Percentiles rank a stretch among this genome's conserved stretches.
Conservation (phyloP, 352 stramenopile species). For the Phytophthora citricola region DNA sequence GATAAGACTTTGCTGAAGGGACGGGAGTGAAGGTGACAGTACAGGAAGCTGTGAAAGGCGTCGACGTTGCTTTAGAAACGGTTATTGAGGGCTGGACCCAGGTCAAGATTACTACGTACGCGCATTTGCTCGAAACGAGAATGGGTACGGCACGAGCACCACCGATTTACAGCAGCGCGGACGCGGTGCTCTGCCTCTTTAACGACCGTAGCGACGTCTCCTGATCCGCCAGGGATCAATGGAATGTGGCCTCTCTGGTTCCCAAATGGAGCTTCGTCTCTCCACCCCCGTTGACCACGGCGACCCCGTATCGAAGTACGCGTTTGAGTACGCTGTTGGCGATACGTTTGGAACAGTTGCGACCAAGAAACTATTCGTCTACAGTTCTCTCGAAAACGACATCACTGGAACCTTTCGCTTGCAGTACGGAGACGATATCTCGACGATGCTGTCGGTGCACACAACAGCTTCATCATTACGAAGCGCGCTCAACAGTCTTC, state of each 20-base stretch:
- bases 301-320: constrained; percentile 51
- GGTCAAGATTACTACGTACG: constrained; percentile 67
- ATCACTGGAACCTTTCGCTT: constrained; percentile 71
- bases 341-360: constrained; percentile 53
- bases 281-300: constrained; percentile 35
- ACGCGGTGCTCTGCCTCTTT: constrained; percentile 61
- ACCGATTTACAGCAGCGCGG: constrained; percentile 65
- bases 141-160: constrained; percentile 70
- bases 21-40: constrained; percentile 50
- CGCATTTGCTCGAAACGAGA: constrained; percentile 69
- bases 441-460: constrained; percentile 60
- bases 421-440: constrained; percentile 62
- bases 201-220: constrained; percentile 42
- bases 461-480: constrained; percentile 46
- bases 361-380: constrained; percentile 60
- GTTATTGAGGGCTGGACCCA: constrained; percentile 56
- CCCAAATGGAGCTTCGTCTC: constrained; percentile 55
- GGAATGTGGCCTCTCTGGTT: constrained; percentile 58
- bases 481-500: constrained; percentile 49
- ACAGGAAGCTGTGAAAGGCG: constrained; percentile 64
- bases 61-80: constrained; percentile 68
- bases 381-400: constrained; percentile 55
- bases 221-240: constrained; percentile 47
- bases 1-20: constrained; percentile 45
- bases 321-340: constrained; percentile 66